Conservation (phyloP, 2,329 filamentous ascomycete species). For the Mycosphaerella arachidis region DNA sequence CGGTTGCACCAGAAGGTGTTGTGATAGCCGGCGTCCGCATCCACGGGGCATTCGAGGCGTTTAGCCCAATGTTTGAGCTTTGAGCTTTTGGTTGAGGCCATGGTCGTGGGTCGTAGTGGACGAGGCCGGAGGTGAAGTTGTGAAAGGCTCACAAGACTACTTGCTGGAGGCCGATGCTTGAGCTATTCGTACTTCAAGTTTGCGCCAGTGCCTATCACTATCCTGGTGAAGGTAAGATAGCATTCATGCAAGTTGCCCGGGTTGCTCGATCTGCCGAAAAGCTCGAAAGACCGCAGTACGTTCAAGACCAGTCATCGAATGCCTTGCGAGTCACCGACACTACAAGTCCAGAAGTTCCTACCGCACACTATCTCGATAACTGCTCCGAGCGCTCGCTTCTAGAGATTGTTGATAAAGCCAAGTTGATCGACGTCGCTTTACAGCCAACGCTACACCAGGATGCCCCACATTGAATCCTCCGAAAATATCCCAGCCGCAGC, state of each 20-base stretch:
- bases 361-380: too few species aligned
- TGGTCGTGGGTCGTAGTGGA: too few species aligned
- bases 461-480: neutral
- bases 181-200: neutral
- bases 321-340: too few species aligned
- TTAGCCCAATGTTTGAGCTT: constrained; percentile 6
- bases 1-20: constrained; percentile 17
- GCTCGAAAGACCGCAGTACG: too few species aligned
- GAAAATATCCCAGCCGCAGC: neutral
- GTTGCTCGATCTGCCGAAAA: neutral
- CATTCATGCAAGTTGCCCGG: too few species aligned
- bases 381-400: too few species aligned
- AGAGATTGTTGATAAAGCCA: neutral
- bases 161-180: too few species aligned
- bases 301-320: too few species aligned
- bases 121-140: neutral
- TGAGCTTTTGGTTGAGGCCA: too few species aligned
- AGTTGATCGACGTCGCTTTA: neutral
- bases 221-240: too few species aligned
- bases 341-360: too few species aligned
- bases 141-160: too few species aligned
- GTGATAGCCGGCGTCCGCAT: constrained; percentile 11
- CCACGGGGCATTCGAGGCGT: constrained; percentile 13
- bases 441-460: neutral
- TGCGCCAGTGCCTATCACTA: neutral